A percentile compares a stretch with the other conserved stretches of the same genome.
Evolutionary conservation across 257 asterid genomes (phyloP).

Genomic region (Jasminum sambac): DNA sequence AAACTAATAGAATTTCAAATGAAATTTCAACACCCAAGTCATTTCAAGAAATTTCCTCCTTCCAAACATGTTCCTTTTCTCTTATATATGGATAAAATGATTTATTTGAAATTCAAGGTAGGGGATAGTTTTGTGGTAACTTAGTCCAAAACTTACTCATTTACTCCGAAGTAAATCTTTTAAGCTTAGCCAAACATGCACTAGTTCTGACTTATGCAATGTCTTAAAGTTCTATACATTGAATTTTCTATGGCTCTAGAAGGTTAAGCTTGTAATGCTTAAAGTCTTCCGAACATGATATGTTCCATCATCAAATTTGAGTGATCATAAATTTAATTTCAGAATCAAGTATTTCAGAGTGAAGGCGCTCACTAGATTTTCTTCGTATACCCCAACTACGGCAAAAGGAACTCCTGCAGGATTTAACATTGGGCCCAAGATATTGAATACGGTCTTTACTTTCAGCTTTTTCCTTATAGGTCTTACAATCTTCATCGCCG

Average conservation of each 20-base stretch:
- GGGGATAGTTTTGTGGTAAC: not conserved
- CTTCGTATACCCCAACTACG: conserved; percentile 76
- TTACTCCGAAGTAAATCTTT: not conserved
- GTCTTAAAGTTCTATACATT: not conserved
- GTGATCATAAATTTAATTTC: not conserved
- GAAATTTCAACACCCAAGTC: not conserved
- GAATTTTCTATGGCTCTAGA: not conserved
- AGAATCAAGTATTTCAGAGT: not conserved
- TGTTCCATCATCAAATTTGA: not conserved
- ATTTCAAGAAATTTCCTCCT: not conserved
- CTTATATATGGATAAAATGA: not conserved
- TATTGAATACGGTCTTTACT: conserved; percentile 78
- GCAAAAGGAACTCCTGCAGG: conserved; percentile 80
- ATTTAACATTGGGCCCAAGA: conserved; percentile 79
- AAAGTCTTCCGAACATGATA: not conserved
- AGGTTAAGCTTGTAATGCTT: not conserved
- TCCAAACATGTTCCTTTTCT: not conserved
- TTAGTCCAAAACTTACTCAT: not conserved
- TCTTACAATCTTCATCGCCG: conserved; percentile 75
- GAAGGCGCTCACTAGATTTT: conserved; percentile 50
- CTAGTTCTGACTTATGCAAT: not conserved
- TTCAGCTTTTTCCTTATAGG: conserved; percentile 77
- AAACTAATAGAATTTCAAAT: too few relatives aligned
- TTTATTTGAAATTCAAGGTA: not conserved
- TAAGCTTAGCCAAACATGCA: not conserved